Base-by-base conservation (phyloP, 768 basidiomycete genomes). In the Glaciozyma antarctica region DNA sequence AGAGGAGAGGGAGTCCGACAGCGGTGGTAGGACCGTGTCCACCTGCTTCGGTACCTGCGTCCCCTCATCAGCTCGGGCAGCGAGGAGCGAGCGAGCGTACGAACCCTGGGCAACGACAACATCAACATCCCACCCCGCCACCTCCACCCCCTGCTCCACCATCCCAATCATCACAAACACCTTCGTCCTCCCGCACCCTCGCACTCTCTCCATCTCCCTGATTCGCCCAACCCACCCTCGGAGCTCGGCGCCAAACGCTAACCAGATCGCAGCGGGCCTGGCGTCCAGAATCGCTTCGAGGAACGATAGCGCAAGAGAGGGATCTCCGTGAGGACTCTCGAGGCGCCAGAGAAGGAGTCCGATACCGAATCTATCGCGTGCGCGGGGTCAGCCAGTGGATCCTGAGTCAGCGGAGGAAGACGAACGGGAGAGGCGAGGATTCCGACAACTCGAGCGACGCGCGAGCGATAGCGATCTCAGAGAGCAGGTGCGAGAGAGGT, bases 21-120 rank as follows among this genome's bases (percentile, higher is more conserved):
- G 76, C 68, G 55, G 80, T 76, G 5, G 59, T 45, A 0, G 68
- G 61, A 10, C 87, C 88, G 76, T 90, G 89, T 32, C 89, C 89
- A 12, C 89, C 89, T 47, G 87, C 82, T 76, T 91, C 89, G 62
- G 80, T 82, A 6, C 88, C 88, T 90, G 73, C 22, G 63, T 34
- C 8, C 58, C 22, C 13, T n/a, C 17, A 9, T 43, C 63, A 62
- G 60, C 44, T 43, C 34, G 34, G 34, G 48, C 8, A 43, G 53
- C 62, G 57, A 56, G n/a, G 3, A 2, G 7, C 5, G 34, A n/a
- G 62, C 58, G 59, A 51, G 22, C 60, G 51, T 24, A 62, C 71
- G 44, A 70, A 87, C 89, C 88, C 83, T 91, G 89, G 3, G 83
- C 86, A 22, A 91, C 84, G 62, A 91, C 76, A 45, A 85, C 82